Percentiles rank a stretch among this genome's conserved stretches.
Evolutionary conservation across 2,329 filamentous ascomycete species (phyloP).

Genomic region (Fusarium pseudoanthophilum): DNA sequence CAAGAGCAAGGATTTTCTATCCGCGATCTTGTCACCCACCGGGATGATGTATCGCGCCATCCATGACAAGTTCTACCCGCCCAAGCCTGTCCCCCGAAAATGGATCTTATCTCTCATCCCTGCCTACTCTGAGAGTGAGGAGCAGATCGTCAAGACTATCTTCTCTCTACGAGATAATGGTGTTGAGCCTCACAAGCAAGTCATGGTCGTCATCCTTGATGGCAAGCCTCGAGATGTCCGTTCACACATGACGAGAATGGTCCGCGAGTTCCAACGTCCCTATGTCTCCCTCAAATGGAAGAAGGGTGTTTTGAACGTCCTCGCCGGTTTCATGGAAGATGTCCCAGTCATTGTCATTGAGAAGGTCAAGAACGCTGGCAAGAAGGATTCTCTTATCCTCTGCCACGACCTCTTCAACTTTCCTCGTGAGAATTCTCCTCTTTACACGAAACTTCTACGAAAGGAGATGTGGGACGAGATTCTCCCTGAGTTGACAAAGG

Average conservation of each 20-base stretch:
- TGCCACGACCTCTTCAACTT: constrained; percentile 40
- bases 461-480: constrained; percentile 35
- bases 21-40: constrained; percentile 24
- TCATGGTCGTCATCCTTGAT: constrained; percentile 37
- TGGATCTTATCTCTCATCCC: constrained; percentile 40
- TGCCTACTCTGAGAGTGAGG: constrained; percentile 40
- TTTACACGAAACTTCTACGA: constrained; percentile 32
- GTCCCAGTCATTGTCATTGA: constrained; percentile 39
- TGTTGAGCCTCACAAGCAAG: constrained; percentile 37
- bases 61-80: constrained; percentile 14
- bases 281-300: constrained; percentile 40
- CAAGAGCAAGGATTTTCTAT: constrained; percentile 40
- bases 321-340: constrained; percentile 37
- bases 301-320: constrained; percentile 24
- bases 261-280: constrained; percentile 23
- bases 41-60: constrained; percentile 16
- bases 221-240: constrained; percentile 34
- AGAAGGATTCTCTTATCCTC: constrained; percentile 35
- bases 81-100: background rate
- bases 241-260: constrained; percentile 34
- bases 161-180: constrained; percentile 37
- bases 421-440: constrained; percentile 27
- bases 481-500: constrained; percentile 30
- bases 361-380: constrained; percentile 38
- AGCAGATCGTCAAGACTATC: constrained; percentile 41